A percentile compares a stretch with the other conserved stretches of the same genome.
Conservation (phyloP, 768 basidiomycete species). For the Termitomyces sp. region DNA sequence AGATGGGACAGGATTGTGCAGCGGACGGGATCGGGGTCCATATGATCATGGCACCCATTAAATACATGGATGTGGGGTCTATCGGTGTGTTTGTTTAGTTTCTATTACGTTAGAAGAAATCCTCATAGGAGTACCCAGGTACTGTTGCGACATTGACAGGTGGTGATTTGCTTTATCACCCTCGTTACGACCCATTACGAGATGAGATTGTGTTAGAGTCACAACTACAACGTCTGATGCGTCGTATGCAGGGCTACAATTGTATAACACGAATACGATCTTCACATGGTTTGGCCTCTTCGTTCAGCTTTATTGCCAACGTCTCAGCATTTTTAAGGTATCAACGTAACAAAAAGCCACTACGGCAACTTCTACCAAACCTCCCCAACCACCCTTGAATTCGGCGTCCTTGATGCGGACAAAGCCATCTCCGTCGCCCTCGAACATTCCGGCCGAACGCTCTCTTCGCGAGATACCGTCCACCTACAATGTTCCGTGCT, state of each 20-base stretch:
- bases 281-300: constrained; percentile 62
- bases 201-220: constrained; percentile 66
- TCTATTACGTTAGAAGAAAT: neutral
- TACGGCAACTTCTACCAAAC: constrained; percentile 72
- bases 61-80: constrained; percentile 83
- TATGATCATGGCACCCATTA: constrained; percentile 79
- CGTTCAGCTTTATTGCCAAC: neutral
- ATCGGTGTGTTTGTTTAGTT: constrained; percentile 53
- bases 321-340: constrained; percentile 35
- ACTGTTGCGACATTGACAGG: constrained; percentile 72
- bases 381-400: constrained; percentile 68
- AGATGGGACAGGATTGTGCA: constrained; percentile 84
- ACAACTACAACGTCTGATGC: constrained; percentile 70
- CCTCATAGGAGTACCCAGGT: constrained; percentile 36
- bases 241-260: constrained; percentile 74
- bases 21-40: constrained; percentile 89
- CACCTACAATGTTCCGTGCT: constrained; percentile 85
- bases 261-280: constrained; percentile 79
- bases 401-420: constrained; percentile 79
- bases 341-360: constrained; percentile 57
- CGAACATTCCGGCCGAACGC: constrained; percentile 57
- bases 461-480: constrained; percentile 71
- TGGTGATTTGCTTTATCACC: constrained; percentile 90
- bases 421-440: constrained; percentile 75
- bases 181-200: constrained; percentile 72